Evolutionary conservation across 305 asterid species (phyloP).

Genomic region (Ilex paraguariensis): DNA sequence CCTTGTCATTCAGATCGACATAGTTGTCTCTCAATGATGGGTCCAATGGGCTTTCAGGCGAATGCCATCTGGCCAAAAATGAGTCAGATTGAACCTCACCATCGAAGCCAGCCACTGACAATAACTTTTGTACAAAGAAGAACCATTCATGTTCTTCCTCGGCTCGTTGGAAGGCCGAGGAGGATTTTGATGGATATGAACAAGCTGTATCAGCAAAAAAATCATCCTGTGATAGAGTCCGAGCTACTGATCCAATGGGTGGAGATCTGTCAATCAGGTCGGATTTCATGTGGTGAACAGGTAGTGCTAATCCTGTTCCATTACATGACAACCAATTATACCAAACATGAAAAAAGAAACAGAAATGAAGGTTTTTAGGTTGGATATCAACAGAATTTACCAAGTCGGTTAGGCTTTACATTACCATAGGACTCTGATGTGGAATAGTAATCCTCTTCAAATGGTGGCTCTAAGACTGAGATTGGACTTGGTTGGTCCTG

Average conservation of each 20-base stretch:
- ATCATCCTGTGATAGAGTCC: conserved; percentile 69
- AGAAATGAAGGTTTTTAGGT: conserved; percentile 1
- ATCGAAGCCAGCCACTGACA: conserved; percentile 59
- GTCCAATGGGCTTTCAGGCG: conserved; percentile 73
- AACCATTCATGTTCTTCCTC: conserved; percentile 68
- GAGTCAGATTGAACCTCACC: conserved; percentile 40
- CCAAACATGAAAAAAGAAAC: conserved; percentile 2
- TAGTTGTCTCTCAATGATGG: conserved; percentile 72
- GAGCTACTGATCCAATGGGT: conserved; percentile 85
- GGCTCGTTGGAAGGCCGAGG: conserved; percentile 30
- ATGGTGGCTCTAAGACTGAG: conserved; percentile 73
- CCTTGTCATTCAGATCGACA: conserved; percentile 40
- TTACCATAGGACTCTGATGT: conserved; percentile 33
- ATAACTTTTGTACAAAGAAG: conserved; percentile 47
- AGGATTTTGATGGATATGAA: conserved; percentile 41
- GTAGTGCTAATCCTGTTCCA: conserved; percentile 42
- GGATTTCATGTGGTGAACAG: conserved; percentile 32
- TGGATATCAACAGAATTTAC: conserved; percentile 18
- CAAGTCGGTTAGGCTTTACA: conserved; percentile 36
- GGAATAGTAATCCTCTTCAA: conserved; percentile 56
- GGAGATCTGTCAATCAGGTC: conserved; percentile 89
- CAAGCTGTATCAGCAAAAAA: conserved; percentile 54
- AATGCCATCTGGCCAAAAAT: conserved; percentile 56
- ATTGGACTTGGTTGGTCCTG: conserved; percentile 90
- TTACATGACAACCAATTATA: conserved; percentile 2